These are phyloP conservation scores for Hypoxylon lenormandii DNA, from an alignment of 495 filamentous ascomycete species.

Conservation along the genomic window DNA sequence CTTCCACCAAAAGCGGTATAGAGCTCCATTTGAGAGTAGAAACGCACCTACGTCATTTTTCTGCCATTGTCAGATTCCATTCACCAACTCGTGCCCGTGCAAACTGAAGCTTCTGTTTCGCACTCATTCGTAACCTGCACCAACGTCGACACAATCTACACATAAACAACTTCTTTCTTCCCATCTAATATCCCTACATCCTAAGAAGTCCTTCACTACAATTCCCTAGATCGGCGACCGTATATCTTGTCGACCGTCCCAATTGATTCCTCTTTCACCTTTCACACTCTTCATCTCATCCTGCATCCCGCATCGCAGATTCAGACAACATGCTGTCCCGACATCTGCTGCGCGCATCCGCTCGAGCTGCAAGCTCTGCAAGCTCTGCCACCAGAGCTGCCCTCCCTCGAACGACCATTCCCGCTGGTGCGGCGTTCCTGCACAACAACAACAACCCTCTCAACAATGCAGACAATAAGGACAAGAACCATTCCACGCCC, in stretches of 20 bases:
- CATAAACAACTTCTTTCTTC: conserved; percentile 9
- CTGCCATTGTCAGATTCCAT: conserved; percentile 30
- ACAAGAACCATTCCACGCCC: conserved; percentile 38
- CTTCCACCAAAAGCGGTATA: conserved; percentile 35
- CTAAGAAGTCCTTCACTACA: background rate
- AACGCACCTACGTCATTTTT: conserved; percentile 44
- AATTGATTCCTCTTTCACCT: conserved; percentile 4
- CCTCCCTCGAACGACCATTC: conserved; percentile 37
- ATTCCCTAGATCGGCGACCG: background rate
- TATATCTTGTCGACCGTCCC: background rate
- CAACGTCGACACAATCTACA: conserved; percentile 10
- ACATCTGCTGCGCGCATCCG: conserved; percentile 39
- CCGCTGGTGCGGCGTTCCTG: conserved; percentile 33
- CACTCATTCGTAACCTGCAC: conserved; percentile 8
- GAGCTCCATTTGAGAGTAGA: conserved; percentile 35
- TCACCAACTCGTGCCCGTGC: conserved; percentile 19
- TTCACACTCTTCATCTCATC: background rate
- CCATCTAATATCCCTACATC: background rate
- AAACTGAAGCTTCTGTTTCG: conserved; percentile 34
- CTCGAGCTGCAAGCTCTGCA: conserved; percentile 35
- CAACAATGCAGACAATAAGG: conserved; percentile 45
- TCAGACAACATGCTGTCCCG: conserved; percentile 37
- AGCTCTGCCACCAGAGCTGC: conserved; percentile 31
- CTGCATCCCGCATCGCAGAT: conserved; percentile 6
- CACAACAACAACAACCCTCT: conserved; percentile 49